phyloP scores from a whole-genome alignment of 2,329 filamentous ascomycete genomes.

The Colletotrichum lentis region DNA sequence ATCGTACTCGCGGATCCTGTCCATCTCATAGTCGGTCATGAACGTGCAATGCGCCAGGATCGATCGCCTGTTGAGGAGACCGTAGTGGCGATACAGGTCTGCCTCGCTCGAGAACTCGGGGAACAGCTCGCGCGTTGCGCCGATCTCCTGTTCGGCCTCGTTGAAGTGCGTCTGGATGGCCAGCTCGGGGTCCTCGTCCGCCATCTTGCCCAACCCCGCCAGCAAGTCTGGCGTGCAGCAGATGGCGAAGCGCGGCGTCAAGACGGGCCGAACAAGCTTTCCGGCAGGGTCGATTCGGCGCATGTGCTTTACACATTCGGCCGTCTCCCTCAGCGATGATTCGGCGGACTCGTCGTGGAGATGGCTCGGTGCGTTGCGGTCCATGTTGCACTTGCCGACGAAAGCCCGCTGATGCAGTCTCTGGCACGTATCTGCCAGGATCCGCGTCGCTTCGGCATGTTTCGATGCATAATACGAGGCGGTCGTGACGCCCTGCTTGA shows the following conservation, averaged over 20 bases:
- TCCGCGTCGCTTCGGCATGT: constrained; percentile 64
- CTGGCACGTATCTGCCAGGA: constrained; percentile 63
- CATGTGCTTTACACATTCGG: constrained; percentile 59
- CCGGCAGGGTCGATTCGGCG: constrained; percentile 54
- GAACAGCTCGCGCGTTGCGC: constrained; percentile 63
- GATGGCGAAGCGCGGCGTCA: constrained; percentile 70
- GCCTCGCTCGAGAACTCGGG: constrained; percentile 64
- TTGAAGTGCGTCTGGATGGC: constrained; percentile 74
- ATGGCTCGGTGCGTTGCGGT: constrained; percentile 63
- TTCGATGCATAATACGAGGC: constrained; percentile 67
- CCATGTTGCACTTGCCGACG: constrained; percentile 71
- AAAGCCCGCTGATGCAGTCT: constrained; percentile 65
- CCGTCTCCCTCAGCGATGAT: constrained; percentile 60
- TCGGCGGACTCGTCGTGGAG: constrained; percentile 57
- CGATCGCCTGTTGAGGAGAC: constrained; percentile 61
- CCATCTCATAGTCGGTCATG: constrained; percentile 65
- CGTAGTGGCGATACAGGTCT: constrained; percentile 65
- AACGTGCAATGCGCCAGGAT: constrained; percentile 74
- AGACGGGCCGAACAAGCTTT: constrained; percentile 56
- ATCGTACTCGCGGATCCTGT: constrained; percentile 53
- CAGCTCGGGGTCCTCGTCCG: constrained; percentile 55
- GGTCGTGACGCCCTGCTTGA: constrained; percentile 69
- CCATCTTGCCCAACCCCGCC: constrained; percentile 62
- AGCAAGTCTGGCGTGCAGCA: constrained; percentile 65
- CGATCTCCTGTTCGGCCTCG: constrained; percentile 68